Evolutionary conservation across 495 filamentous ascomycete genomes (phyloP).

Genomic region (Talaromyces ruber): DNA sequence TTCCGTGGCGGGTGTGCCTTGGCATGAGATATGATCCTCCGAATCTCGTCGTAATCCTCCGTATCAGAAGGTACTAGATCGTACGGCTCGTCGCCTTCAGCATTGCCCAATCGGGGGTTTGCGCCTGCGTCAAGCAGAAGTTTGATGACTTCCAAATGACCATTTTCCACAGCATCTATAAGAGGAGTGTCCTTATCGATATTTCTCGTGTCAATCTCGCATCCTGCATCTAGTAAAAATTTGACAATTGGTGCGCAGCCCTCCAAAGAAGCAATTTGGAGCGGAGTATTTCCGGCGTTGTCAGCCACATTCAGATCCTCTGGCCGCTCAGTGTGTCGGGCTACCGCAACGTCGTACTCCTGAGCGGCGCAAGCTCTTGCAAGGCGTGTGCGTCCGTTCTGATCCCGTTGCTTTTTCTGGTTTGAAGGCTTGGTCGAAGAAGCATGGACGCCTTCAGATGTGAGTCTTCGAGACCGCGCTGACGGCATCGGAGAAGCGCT

Average conservation of each 20-base stretch:
- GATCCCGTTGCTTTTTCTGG: constrained; percentile 76
- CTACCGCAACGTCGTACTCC: constrained; percentile 61
- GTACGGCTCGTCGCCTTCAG: constrained; percentile 76
- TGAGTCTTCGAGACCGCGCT: constrained; percentile 55
- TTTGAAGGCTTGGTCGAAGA: constrained; percentile 60
- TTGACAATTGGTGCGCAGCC: constrained; percentile 70
- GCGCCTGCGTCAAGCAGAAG: constrained; percentile 76
- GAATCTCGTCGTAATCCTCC: constrained; percentile 55
- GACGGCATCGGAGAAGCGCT: constrained; percentile 60
- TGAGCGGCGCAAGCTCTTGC: constrained; percentile 76
- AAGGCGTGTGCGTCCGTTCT: constrained; percentile 74
- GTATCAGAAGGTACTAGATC: constrained; percentile 66
- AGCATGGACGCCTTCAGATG: constrained; percentile 43
- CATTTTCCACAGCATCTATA: constrained; percentile 92
- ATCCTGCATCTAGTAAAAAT: constrained; percentile 67
- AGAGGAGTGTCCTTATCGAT: constrained; percentile 85
- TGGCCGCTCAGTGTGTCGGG: constrained; percentile 62
- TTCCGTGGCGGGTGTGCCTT: constrained; percentile 36
- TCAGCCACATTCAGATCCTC: constrained; percentile 84
- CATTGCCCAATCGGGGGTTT: constrained; percentile 80
- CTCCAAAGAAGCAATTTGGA: constrained; percentile 83
- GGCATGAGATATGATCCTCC: constrained; percentile 36
- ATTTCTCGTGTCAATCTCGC: constrained; percentile 72
- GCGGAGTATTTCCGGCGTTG: constrained; percentile 86
- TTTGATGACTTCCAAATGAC: constrained; percentile 83